These are phyloP conservation scores for Dictyostelium brefeldianum DNA, from an alignment of 78 protist genomes.

Conservation along the genomic window DNA sequence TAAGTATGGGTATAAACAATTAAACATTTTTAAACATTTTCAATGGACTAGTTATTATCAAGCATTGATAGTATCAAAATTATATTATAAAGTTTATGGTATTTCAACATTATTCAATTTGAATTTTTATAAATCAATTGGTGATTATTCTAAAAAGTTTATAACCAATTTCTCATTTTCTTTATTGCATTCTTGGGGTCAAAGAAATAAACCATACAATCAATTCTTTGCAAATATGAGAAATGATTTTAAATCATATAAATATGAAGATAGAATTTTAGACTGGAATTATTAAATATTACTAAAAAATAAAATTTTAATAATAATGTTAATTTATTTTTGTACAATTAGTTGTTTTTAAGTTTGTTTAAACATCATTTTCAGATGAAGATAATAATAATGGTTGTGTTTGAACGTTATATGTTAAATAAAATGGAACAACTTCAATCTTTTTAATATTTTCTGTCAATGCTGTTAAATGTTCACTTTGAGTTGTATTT, in stretches of 20 bases:
- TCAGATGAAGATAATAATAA: too few species aligned
- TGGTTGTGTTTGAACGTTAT: too few species aligned
- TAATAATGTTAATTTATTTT: too few species aligned
- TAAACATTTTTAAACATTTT: conserved; percentile 40
- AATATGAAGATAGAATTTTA: not conserved
- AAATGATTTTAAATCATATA: not conserved
- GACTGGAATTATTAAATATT: conserved; percentile 18
- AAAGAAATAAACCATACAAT: not conserved
- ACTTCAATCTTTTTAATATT: too few species aligned
- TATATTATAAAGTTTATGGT: not conserved
- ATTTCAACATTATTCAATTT: not conserved
- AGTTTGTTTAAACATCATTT: too few species aligned
- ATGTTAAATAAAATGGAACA: too few species aligned
- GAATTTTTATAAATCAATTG: not conserved
- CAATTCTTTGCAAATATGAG: not conserved
- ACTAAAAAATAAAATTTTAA: too few species aligned
- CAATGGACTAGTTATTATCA: conserved; percentile 38
- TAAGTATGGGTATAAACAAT: conserved; percentile 43
- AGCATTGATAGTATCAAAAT: not conserved
- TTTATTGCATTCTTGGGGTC: not conserved
- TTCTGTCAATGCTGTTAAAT: too few species aligned
- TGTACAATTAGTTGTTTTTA: too few species aligned
- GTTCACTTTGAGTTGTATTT: too few species aligned
- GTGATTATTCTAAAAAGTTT: not conserved
- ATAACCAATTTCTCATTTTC: not conserved